phyloP scores from a whole-genome alignment of 306 rosid genomes.

The Casuarina glauca region DNA sequence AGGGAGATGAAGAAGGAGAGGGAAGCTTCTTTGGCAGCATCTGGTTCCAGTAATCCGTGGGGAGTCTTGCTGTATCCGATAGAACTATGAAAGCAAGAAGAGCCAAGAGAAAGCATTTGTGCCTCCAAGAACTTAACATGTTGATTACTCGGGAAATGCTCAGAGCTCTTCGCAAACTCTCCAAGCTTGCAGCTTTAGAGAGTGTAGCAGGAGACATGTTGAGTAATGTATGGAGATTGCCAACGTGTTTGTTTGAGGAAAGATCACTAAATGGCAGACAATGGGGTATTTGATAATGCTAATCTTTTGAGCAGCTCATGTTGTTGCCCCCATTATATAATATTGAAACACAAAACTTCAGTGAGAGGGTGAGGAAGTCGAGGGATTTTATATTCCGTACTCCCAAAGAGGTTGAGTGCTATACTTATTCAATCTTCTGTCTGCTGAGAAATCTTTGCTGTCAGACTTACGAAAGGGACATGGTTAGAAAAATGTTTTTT shows the following conservation, averaged over 20 bases:
- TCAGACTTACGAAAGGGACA: slow-evolving; percentile 35
- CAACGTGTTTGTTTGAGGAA: slow-evolving; percentile 71
- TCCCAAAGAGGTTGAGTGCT: slow-evolving; percentile 30
- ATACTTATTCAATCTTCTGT: slow-evolving; percentile 24
- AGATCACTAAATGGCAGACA: slow-evolving; percentile 81
- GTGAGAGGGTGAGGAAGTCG: slow-evolving; percentile 34
- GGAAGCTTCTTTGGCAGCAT: slow-evolving; percentile 95
- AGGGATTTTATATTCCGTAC: slow-evolving; percentile 27
- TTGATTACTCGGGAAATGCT: slow-evolving; percentile 4
- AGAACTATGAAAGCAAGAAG: slow-evolving; percentile 48
- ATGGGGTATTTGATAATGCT: slow-evolving; percentile 47
- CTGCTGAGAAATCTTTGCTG: slow-evolving; percentile 41
- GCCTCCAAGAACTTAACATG: slow-evolving; percentile 61
- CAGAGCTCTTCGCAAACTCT: slow-evolving; percentile 26
- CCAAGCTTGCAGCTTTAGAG: slow-evolving; percentile 51
- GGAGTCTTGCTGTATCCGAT: slow-evolving; percentile 71
- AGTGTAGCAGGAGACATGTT: slow-evolving; percentile 59
- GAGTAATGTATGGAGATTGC: slow-evolving; percentile 67
- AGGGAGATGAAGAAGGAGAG: slow-evolving; percentile 84
- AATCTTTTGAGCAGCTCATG: slow-evolving; percentile 48
- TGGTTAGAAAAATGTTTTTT: slow-evolving; percentile 15
- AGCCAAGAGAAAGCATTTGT: slow-evolving; percentile 50
- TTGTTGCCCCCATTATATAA: slow-evolving; percentile 43
- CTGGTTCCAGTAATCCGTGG: slow-evolving; percentile 57
- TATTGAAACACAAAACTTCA: slow-evolving; percentile 36